phyloP scores from a whole-genome alignment of 192 early-diverging fungal genomes.

The Umbelopsis vinacea region DNA sequence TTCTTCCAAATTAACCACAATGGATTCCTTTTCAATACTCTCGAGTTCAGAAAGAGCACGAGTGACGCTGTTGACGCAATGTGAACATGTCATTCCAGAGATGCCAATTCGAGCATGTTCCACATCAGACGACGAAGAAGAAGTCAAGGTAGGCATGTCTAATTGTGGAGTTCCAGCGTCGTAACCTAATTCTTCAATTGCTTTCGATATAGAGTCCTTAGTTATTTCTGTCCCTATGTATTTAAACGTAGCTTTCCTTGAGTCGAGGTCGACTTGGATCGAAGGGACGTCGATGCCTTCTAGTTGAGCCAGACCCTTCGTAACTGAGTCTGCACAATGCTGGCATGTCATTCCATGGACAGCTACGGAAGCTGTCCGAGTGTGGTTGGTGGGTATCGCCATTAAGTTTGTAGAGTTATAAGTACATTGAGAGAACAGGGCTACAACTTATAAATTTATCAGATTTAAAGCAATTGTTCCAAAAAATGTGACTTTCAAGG shows the following conservation, averaged over 20 bases:
- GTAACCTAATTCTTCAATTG: slow-evolving; percentile 78
- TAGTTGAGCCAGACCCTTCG: slow-evolving; percentile 49
- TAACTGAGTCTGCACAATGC: slow-evolving; percentile 80
- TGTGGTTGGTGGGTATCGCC: neutral
- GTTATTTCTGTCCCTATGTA: slow-evolving; percentile 41
- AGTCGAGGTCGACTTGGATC: slow-evolving; percentile 72
- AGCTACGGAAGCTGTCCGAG: slow-evolving; percentile 49
- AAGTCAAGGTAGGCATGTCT: neutral
- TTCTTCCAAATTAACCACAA: slow-evolving; percentile 74
- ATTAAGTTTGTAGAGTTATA: neutral
- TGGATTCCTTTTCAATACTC: slow-evolving; percentile 54
- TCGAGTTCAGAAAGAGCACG: slow-evolving; percentile 43
- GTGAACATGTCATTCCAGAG: slow-evolving; percentile 80
- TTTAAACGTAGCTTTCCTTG: slow-evolving; percentile 61
- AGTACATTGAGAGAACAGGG: neutral
- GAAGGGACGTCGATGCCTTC: slow-evolving; percentile 56
- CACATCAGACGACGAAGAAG: neutral
- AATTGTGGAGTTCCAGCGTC: slow-evolving; percentile 49
- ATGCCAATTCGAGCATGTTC: slow-evolving; percentile 21
- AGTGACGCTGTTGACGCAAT: slow-evolving; percentile 76
- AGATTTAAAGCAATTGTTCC: neutral
- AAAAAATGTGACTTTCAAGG: neutral
- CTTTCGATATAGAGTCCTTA: slow-evolving; percentile 45
- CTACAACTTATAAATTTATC: neutral
- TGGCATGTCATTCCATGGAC: slow-evolving; percentile 87